Conservation (phyloP, 192 early-diverging fungal species). For the Coemansia sp. region DNA sequence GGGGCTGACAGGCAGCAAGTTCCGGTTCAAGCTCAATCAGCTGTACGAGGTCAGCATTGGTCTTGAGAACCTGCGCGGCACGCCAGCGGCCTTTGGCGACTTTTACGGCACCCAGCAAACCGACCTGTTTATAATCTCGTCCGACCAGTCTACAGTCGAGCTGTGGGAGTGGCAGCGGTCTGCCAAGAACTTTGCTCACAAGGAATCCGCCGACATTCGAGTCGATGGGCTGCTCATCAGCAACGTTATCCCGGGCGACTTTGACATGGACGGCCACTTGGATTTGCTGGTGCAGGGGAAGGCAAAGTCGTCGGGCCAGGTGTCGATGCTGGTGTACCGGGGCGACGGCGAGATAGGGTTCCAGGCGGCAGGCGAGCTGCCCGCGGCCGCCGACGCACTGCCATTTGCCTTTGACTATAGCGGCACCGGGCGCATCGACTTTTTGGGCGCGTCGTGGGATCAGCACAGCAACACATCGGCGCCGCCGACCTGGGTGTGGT, state of each 20-base stretch:
- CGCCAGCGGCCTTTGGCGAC: conserved; percentile 81
- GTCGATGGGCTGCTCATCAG: conserved; percentile 52
- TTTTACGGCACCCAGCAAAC: conserved; percentile 81
- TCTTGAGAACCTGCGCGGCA: conserved; percentile 62
- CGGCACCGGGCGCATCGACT: conserved; percentile 13
- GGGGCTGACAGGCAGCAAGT: conserved; percentile 32
- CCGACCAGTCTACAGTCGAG: conserved; percentile 63
- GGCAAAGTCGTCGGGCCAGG: conserved; percentile 36
- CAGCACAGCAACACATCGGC: not conserved
- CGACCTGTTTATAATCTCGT: conserved; percentile 72
- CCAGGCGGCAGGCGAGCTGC: conserved; percentile 36
- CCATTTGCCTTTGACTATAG: conserved; percentile 39
- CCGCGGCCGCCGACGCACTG: conserved; percentile 9
- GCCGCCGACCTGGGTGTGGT: conserved; percentile 14
- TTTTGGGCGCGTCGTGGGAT: conserved; percentile 26
- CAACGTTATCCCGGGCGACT: conserved; percentile 83
- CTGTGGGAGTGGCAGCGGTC: conserved; percentile 69
- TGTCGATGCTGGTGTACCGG: conserved; percentile 66
- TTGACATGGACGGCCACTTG: conserved; percentile 81
- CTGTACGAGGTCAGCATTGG: conserved; percentile 62
- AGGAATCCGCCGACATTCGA: conserved; percentile 54
- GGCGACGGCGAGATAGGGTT: conserved; percentile 67
- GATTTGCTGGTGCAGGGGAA: conserved; percentile 78
- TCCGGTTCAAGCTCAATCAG: conserved; percentile 53
- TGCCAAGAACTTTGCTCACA: conserved; percentile 38